Base-by-base conservation (phyloP, 192 early-diverging fungal species). In the Gamsiella multidivaricata region DNA sequence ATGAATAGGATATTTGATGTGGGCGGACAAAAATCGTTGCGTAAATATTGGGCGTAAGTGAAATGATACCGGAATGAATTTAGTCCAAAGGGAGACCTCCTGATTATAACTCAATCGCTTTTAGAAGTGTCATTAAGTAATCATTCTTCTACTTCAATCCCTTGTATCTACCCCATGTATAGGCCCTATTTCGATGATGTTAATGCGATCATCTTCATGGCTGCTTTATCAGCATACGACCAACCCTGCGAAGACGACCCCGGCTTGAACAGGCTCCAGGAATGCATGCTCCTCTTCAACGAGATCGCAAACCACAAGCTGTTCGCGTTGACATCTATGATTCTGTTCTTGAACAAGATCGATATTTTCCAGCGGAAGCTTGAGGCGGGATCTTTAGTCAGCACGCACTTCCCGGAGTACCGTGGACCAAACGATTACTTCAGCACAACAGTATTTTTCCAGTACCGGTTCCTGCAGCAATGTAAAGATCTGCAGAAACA, bases 171-270 rank as follows among this genome's bases (percentile, higher is more conserved):
- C 7, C 18, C 23, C 0, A 3, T 18, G 20, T n/a, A 15, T 75
- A 83, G 81, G 9, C 84, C 90, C 3, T 92, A 90, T 70, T 92
- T 92, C 75, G 91, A 92, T 66, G 89, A 92, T 57, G 81, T 84
- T 28, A 83, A 87, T 54, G 85, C 88, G 31, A 88, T 92, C 42
- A 93, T 92, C 31, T 92, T 90, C 51, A 76, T 92, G 71, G 83
- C 86, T 5, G 90, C 88, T 1, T 70, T 92, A 12, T 88, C 87
- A 33, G 80, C 88, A 3, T 92, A 85, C 65, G 88, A 92, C 59
- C 88, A 90, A 54, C 82, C 68, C 23, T 86, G 83, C 33, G 84
- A 86, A 47, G 91, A 92, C 50, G 91, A 93, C 55, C 69, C 85
- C 15, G 60, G 61, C 23, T 71, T 88, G 47, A 92, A 92, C 78